Conservation (phyloP, 805 yeast species). For the Yarrowia porcina region DNA sequence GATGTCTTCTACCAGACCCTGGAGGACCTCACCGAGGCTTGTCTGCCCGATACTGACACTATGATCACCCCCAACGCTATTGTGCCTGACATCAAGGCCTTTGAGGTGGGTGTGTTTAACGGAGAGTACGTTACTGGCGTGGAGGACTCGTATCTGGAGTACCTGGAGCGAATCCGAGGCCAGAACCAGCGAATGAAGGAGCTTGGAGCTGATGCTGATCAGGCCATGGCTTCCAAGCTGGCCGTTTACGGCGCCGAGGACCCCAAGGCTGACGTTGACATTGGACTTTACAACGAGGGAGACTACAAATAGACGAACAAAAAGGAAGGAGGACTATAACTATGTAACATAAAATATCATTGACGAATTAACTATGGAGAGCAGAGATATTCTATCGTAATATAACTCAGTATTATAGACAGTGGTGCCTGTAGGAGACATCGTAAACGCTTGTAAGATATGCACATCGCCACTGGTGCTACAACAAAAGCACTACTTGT, state of each 20-base stretch:
- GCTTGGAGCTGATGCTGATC: slow-evolving; percentile 46
- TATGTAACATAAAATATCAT: slow-evolving; percentile 19
- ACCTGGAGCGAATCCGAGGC: slow-evolving; percentile 79
- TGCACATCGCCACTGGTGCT: no score
- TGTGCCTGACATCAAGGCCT: slow-evolving; percentile 48
- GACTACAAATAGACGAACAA: slow-evolving; percentile 41
- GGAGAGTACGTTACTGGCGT: slow-evolving; percentile 94
- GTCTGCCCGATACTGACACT: slow-evolving; percentile 44
- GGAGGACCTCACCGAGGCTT: slow-evolving; percentile 78
- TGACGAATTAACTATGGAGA: background rate
- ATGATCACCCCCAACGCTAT: slow-evolving; percentile 28
- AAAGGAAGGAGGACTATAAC: slow-evolving; percentile 9
- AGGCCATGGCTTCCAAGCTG: slow-evolving; percentile 35
- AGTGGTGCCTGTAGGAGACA: no score
- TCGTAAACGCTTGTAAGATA: no score
- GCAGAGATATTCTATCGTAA: no score
- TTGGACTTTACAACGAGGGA: slow-evolving; percentile 58
- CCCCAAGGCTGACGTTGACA: slow-evolving; percentile 75
- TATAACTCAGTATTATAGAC: no score
- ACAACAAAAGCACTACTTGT: no score
- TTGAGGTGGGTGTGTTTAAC: slow-evolving; percentile 96
- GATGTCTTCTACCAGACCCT: slow-evolving; percentile 83
- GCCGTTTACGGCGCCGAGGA: slow-evolving; percentile 49
- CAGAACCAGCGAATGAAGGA: slow-evolving; percentile 58
- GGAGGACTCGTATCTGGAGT: slow-evolving; percentile 75